Conservation (phyloP, 1,139 yeast genomes). For the Hemisphaericaspora lyxosophila region DNA sequence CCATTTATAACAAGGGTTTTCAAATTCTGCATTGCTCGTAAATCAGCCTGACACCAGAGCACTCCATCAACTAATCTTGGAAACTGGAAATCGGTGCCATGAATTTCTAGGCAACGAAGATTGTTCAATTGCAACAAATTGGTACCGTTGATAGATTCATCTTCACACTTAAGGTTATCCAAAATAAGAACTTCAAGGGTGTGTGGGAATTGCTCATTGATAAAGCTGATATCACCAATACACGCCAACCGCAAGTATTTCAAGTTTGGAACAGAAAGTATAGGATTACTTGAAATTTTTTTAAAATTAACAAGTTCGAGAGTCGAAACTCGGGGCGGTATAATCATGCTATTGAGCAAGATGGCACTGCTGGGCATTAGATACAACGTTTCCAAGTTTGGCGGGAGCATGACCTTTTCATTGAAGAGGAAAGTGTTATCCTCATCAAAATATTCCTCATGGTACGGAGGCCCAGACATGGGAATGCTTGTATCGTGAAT, state of each 20-base stretch:
- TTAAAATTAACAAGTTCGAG: not conserved
- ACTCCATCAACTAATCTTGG: not conserved
- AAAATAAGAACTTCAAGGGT: not conserved
- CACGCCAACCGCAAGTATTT: not conserved
- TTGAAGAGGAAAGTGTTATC: not conserved
- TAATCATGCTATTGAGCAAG: not conserved
- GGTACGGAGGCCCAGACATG: too few species aligned
- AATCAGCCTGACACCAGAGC: not conserved
- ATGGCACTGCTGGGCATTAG: not conserved
- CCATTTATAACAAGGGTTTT: too few species aligned
- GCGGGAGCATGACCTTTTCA: not conserved
- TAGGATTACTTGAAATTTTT: not conserved
- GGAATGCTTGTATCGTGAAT: too few species aligned
- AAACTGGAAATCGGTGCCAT: not conserved
- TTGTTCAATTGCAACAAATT: not conserved
- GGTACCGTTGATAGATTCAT: not conserved
- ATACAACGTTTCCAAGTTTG: not conserved
- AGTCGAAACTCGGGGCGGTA: not conserved
- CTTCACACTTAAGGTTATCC: not conserved
- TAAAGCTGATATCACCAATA: not conserved
- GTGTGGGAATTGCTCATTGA: not conserved
- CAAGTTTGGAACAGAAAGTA: not conserved
- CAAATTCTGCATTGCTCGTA: not conserved
- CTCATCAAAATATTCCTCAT: not conserved
- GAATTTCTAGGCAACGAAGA: not conserved